Percentiles rank a stretch among this genome's conserved stretches.
These are phyloP conservation scores for Astragalus glycyphyllos DNA, from an alignment of 306 rosid species.

Conservation along the genomic window DNA sequence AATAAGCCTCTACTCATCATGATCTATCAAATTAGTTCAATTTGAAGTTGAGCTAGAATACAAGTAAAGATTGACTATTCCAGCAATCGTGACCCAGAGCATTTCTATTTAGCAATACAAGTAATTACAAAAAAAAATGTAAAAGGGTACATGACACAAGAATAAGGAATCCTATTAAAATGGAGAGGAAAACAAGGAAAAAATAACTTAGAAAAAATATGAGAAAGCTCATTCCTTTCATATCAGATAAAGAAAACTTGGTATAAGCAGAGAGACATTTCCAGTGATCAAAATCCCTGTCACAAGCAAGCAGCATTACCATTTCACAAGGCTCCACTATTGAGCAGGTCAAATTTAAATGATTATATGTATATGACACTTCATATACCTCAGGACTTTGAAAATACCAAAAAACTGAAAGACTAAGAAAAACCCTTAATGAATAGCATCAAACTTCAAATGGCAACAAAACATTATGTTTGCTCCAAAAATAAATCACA, in stretches of 20 bases:
- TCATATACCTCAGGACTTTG: background rate
- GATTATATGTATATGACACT: conserved; percentile 15
- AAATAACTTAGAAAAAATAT: background rate
- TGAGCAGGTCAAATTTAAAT: background rate
- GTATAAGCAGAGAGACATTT: conserved; percentile 5
- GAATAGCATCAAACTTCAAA: conserved; percentile 10
- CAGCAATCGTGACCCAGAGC: conserved; percentile 6
- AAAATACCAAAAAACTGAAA: conserved; percentile 1
- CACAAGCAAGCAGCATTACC: background rate
- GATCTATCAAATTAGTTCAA: conserved; percentile 31
- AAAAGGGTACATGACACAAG: conserved; percentile 7
- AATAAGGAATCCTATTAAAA: conserved; percentile 16
- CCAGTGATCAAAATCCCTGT: background rate
- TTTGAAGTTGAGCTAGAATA: conserved; percentile 13
- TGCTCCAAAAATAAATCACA: background rate
- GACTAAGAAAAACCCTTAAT: background rate
- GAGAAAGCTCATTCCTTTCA: background rate
- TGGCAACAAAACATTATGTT: conserved; percentile 4
- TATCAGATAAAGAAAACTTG: background rate
- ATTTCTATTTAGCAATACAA: conserved; percentile 1
- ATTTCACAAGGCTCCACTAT: background rate
- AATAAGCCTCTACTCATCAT: conserved; percentile 17
- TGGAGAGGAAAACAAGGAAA: background rate
- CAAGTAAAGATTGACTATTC: conserved; percentile 18
- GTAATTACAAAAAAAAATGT: background rate